Evolutionary conservation across 805 yeast species (phyloP).

Genomic region (Metschnikowia baotianmanensis): DNA sequence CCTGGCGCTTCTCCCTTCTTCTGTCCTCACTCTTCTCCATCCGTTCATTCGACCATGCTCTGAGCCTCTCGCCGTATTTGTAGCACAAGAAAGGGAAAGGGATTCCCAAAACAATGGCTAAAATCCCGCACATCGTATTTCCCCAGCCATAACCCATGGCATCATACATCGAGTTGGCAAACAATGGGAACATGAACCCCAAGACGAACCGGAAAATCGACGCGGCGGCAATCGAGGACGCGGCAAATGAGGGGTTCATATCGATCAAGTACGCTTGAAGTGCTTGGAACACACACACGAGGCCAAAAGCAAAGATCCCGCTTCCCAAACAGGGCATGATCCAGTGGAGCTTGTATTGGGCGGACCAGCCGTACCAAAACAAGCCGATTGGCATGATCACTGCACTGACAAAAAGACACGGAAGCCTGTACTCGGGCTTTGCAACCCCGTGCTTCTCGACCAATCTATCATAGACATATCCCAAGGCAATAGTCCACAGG

Average conservation of each 20-base stretch:
- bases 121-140: conserved; percentile 37
- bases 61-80: conserved; percentile 34
- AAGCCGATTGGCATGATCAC: conserved; percentile 36
- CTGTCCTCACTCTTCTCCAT: conserved; percentile 24
- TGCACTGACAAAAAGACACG: conserved; percentile 34
- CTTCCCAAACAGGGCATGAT: conserved; percentile 38
- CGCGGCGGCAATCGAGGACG: conserved; percentile 41
- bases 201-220: conserved; percentile 39
- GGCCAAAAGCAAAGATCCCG: conserved; percentile 36
- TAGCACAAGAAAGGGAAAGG: conserved; percentile 40
- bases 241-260: conserved; percentile 38
- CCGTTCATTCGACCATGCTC: conserved; percentile 33
- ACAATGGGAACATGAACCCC: conserved; percentile 39
- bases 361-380: conserved; percentile 43
- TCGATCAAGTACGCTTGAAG: conserved; percentile 39
- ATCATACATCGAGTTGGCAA: conserved; percentile 37
- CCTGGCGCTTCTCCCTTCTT: conserved; percentile 2
- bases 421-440: conserved; percentile 39
- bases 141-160: conserved; percentile 40
- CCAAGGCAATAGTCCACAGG: conserved; percentile 30
- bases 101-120: conserved; percentile 33
- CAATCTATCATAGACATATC: conserved; percentile 25
- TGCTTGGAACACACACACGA: conserved; percentile 38
- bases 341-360: conserved; percentile 35
- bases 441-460: conserved; percentile 30